Evolutionary conservation across 1,284 basidiomycete genomes (phyloP).

Genomic region (Ustilago shanxiensis): DNA sequence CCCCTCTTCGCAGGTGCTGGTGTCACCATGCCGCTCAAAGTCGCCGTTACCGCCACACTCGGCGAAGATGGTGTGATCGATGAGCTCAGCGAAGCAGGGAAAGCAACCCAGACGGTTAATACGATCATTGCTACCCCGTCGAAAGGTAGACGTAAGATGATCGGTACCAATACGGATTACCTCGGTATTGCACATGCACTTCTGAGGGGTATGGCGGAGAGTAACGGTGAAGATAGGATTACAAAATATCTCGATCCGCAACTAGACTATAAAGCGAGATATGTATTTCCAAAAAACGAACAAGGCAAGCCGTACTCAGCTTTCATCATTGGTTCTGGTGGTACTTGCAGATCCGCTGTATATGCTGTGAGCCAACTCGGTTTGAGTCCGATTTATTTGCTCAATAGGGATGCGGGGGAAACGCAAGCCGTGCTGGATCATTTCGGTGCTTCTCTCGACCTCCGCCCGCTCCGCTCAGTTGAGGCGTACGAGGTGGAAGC

Average conservation of each 20-base stretch:
- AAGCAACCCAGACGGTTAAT: slow-evolving; percentile 55
- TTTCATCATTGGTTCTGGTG: slow-evolving; percentile 59
- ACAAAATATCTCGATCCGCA: slow-evolving; percentile 43
- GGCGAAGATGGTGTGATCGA: slow-evolving; percentile 43
- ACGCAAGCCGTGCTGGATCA: slow-evolving; percentile 51
- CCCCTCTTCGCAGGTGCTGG: slow-evolving; percentile 46
- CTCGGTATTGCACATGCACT: slow-evolving; percentile 53
- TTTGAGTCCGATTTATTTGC: slow-evolving; percentile 51
- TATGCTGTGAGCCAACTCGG: slow-evolving; percentile 50
- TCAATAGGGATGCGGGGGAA: slow-evolving; percentile 51
- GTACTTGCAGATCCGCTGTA: slow-evolving; percentile 55
- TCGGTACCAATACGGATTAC: slow-evolving; percentile 60
- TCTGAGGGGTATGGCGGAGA: slow-evolving; percentile 38
- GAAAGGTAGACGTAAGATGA: slow-evolving; percentile 36
- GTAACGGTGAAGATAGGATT: slow-evolving; percentile 28
- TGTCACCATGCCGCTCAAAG: slow-evolving; percentile 60
- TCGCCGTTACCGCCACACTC: slow-evolving; percentile 40
- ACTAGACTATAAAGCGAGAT: slow-evolving; percentile 14
- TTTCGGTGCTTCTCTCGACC: slow-evolving; percentile 43
- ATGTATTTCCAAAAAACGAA: slow-evolving; percentile 31
- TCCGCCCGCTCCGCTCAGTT: slow-evolving; percentile 40
- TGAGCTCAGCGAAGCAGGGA: slow-evolving; percentile 48
- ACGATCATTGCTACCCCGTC: slow-evolving; percentile 50
- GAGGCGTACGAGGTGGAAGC: slow-evolving; percentile 42
- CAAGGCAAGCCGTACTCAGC: slow-evolving; percentile 46